A percentile compares a stretch with the other conserved stretches of the same genome.
Evolutionary conservation across 2,329 filamentous ascomycete species (phyloP).

Genomic region (Chrysosporium keratinophilum): DNA sequence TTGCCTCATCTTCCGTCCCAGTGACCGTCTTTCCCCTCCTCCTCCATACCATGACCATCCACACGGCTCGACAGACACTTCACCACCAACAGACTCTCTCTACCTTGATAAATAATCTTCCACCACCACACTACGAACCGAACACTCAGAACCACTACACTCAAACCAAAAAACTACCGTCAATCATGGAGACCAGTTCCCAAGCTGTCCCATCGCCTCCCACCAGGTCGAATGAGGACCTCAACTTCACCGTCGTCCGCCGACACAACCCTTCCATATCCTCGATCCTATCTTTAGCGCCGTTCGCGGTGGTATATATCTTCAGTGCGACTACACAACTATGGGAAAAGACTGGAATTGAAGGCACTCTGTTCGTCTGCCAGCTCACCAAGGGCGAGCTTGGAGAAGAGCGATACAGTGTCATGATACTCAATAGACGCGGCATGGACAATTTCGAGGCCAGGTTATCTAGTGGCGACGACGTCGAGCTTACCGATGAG

Average conservation of each 20-base stretch:
- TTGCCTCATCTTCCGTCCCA: background rate
- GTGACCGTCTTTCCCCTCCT: background rate
- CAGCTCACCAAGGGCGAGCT: conserved; percentile 41
- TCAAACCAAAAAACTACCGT: background rate
- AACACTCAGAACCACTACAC: conserved; percentile 40
- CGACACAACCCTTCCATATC: conserved; percentile 68
- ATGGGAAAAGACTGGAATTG: conserved; percentile 80
- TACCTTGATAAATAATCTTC: conserved; percentile 14
- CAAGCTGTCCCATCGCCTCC: conserved; percentile 32
- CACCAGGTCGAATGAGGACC: conserved; percentile 63
- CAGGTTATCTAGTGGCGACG: conserved; percentile 46
- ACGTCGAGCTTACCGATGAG: conserved; percentile 55
- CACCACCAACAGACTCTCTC: conserved; percentile 6
- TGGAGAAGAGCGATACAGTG: conserved; percentile 42
- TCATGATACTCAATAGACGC: conserved; percentile 64
- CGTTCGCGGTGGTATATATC: conserved; percentile 76
- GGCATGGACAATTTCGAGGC: conserved; percentile 61
- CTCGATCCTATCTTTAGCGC: conserved; percentile 66
- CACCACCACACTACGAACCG: conserved; percentile 52
- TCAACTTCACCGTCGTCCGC: conserved; percentile 75
- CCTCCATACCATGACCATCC: conserved; percentile 16
- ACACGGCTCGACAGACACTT: conserved; percentile 14
- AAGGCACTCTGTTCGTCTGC: conserved; percentile 85
- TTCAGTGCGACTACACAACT: conserved; percentile 54
- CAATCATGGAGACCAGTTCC: conserved; percentile 9